A percentile compares a stretch with the other conserved stretches of the same genome.
Conservation (phyloP, 1,139 yeast species). For the Yamadazyma blattariae region DNA sequence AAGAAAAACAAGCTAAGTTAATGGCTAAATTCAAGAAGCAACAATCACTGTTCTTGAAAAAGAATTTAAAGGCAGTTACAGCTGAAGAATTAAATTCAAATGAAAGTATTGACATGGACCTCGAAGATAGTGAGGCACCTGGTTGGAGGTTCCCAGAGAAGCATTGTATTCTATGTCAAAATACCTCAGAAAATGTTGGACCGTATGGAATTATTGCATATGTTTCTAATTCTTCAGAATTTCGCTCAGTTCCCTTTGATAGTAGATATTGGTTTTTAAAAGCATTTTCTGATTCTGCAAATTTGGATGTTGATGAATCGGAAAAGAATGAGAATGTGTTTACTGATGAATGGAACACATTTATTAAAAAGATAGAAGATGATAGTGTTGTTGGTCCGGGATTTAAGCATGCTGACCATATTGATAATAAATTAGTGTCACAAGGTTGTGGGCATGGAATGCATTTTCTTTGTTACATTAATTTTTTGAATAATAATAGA, state of each 20-base stretch:
- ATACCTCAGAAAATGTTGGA: conserved; percentile 66
- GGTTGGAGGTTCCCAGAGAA: conserved; percentile 77
- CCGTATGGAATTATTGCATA: conserved; percentile 74
- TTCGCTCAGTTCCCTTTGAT: conserved; percentile 62
- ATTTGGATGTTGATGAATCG: conserved; percentile 42
- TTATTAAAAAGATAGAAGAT: conserved; percentile 33
- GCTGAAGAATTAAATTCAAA: conserved; percentile 23
- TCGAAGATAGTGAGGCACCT: conserved; percentile 24
- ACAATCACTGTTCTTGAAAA: conserved; percentile 66
- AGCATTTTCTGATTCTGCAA: conserved; percentile 55
- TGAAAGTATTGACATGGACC: conserved; percentile 24
- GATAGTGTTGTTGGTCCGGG: conserved; percentile 67
- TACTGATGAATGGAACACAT: conserved; percentile 34
- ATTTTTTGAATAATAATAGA: conserved; percentile 50
- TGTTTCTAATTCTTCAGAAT: conserved; percentile 57
- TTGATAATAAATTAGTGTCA: conserved; percentile 52
- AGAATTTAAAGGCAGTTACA: conserved; percentile 27
- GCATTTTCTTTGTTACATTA: conserved; percentile 76
- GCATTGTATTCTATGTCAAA: conserved; percentile 86
- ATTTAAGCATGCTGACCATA: conserved; percentile 43
- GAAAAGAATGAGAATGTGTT: conserved; percentile 20
- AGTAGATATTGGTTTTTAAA: conserved; percentile 65
- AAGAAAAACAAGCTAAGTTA: conserved; percentile 67
- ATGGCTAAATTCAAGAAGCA: conserved; percentile 78
- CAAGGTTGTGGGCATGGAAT: conserved; percentile 94